A percentile compares a stretch with the other conserved stretches of the same genome.
phyloP scores from a whole-genome alignment of 192 early-diverging fungal genomes.

The Rhizophlyctis rosea region DNA sequence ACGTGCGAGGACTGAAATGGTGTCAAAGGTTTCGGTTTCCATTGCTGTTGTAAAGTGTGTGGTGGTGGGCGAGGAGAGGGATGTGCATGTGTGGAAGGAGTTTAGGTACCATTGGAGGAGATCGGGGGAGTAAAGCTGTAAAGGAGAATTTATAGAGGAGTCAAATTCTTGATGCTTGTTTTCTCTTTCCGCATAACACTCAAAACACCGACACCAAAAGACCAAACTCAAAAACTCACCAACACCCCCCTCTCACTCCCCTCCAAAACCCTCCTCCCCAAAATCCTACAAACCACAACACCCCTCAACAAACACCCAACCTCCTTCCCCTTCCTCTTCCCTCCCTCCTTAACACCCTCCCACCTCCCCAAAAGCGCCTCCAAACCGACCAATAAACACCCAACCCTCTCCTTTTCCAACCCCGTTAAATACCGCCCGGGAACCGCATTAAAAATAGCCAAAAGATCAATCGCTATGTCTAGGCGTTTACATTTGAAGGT shows the following conservation, averaged over 20 bases:
- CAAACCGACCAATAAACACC: background rate
- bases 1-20: too few species aligned
- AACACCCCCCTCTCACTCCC: background rate
- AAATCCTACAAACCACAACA: background rate
- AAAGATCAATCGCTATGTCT: background rate
- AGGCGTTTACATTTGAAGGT: too few species aligned
- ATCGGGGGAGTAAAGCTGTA: too few species aligned
- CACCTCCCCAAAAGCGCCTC: background rate
- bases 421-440: constrained; percentile 14
- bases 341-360: background rate
- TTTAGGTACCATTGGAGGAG: too few species aligned
- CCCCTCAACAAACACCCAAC: background rate
- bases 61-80: too few species aligned
- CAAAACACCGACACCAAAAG: too few species aligned
- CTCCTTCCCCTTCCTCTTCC: background rate
- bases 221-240: background rate
- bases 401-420: constrained; percentile 8
- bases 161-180: too few species aligned
- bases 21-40: too few species aligned
- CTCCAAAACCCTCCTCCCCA: background rate
- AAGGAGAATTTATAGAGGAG: too few species aligned
- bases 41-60: too few species aligned
- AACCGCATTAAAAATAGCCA: constrained; percentile 7
- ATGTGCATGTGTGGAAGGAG: too few species aligned
- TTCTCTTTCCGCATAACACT: too few species aligned